These are phyloP conservation scores for Stipa capillata DNA, from an alignment of 176 grass and related monocot species.

Conservation along the genomic window DNA sequence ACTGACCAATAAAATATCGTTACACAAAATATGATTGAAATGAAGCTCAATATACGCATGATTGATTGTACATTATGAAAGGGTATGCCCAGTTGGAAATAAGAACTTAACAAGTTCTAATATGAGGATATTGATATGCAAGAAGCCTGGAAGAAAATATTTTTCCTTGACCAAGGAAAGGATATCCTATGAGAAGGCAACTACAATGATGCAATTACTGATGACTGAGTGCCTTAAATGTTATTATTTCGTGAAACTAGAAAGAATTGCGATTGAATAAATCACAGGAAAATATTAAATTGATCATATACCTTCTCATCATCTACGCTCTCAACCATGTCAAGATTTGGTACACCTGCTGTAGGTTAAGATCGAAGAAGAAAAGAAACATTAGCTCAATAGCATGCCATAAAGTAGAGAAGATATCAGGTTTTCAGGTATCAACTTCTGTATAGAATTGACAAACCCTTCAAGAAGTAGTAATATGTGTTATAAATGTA, in stretches of 20 bases:
- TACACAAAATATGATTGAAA: neutral
- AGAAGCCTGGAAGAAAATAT: neutral
- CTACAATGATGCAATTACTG: neutral
- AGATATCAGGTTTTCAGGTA: neutral
- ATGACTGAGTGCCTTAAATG: neutral
- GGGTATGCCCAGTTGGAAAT: neutral
- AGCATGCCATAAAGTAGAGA: neutral
- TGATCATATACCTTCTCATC: constrained; percentile 68
- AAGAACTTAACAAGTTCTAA: neutral
- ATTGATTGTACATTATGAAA: neutral
- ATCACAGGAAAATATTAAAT: constrained; percentile 13
- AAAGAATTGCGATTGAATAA: neutral
- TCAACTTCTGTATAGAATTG: too few relatives aligned
- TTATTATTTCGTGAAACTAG: neutral
- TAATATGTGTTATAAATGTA: too few relatives aligned
- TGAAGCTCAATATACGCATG: neutral
- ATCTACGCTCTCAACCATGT: constrained; percentile 91
- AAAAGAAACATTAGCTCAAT: constrained; percentile 6
- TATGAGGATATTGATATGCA: neutral
- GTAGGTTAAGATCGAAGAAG: constrained; percentile 20
- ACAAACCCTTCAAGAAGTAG: neutral
- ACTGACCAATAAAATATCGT: neutral
- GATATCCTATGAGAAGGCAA: neutral
- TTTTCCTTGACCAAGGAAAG: neutral
- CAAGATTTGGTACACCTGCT: constrained; percentile 90